These are phyloP conservation scores for Otatea glauca DNA, from an alignment of 176 grass and related monocot species.

Conservation along the genomic window DNA sequence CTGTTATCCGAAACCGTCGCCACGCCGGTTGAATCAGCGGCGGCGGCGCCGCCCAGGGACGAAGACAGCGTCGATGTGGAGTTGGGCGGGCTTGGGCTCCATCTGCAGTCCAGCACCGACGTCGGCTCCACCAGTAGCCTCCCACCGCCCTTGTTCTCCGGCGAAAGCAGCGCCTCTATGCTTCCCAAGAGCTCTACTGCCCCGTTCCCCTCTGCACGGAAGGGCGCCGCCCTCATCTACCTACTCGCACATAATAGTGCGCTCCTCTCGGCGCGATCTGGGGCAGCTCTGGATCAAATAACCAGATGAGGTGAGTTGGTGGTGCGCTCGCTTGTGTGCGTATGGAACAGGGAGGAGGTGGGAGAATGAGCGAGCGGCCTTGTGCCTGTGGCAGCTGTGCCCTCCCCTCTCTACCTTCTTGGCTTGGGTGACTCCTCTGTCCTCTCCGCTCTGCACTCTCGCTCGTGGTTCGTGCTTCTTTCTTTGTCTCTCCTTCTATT, in stretches of 20 bases:
- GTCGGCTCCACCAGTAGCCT: conserved; percentile 61
- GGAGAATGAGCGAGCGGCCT: neutral
- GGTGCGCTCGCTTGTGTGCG: conserved; percentile 31
- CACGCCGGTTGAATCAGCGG: conserved; percentile 58
- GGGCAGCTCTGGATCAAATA: neutral
- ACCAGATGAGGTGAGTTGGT: neutral
- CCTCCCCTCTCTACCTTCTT: neutral
- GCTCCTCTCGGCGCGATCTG: conserved; percentile 50
- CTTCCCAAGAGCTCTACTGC: conserved; percentile 37
- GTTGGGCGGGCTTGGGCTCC: conserved; percentile 77
- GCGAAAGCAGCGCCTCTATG: conserved; percentile 38
- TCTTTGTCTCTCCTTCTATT: neutral
- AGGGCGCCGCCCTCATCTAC: conserved; percentile 93
- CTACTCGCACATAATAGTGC: conserved; percentile 53
- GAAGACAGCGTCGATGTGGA: conserved; percentile 80
- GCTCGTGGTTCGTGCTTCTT: neutral
- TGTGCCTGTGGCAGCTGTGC: neutral
- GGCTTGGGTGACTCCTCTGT: too few species aligned
- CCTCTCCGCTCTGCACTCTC: neutral
- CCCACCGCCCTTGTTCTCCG: conserved; percentile 17
- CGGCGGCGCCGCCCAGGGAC: conserved; percentile 68
- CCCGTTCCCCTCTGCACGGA: conserved; percentile 63
- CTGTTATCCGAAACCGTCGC: conserved; percentile 71
- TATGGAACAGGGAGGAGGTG: neutral
- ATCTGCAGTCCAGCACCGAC: conserved; percentile 85